A percentile compares a stretch with the other conserved stretches of the same genome.
Conservation (phyloP, 768 basidiomycete genomes). For the Vishniacozyma victoriae region DNA sequence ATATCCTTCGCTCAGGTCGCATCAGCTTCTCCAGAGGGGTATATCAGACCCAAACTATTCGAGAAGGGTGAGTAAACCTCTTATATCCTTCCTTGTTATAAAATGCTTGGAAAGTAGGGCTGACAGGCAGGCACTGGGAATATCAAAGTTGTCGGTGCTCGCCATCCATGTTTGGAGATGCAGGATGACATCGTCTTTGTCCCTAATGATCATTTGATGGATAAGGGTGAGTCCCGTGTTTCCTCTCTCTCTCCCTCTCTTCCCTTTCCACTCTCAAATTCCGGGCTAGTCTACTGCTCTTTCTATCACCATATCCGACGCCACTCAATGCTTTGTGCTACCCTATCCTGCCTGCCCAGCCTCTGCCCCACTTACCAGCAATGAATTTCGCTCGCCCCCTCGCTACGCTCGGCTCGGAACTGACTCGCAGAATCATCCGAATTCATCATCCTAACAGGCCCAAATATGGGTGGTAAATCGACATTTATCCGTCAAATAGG, state of each 20-base stretch:
- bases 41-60: conserved; percentile 74
- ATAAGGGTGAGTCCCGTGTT: conserved; percentile 57
- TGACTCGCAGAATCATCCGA: conserved; percentile 65
- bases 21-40: conserved; percentile 74
- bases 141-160: conserved; percentile 72
- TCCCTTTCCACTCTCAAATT: too few species aligned
- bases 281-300: too few species aligned
- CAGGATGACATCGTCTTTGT: conserved; percentile 95
- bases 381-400: conserved; percentile 1
- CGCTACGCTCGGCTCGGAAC: background rate
- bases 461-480: conserved; percentile 98
- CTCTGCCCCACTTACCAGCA: background rate
- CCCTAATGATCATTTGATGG: conserved; percentile 90
- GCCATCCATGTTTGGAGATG: conserved; percentile 94
- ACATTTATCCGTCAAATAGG: conserved; percentile 91
- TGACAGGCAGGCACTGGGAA: conserved; percentile 62
- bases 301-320: too few species aligned
- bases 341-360: too few species aligned
- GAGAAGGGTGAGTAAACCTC: conserved; percentile 59
- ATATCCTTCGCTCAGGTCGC: conserved; percentile 75
- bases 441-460: conserved; percentile 95
- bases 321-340: too few species aligned
- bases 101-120: background rate
- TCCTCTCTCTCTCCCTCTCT: background rate
- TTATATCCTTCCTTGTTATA: background rate